These are phyloP conservation scores for Leptoxyphium fumago DNA, from an alignment of 2,329 filamentous ascomycete species.

Conservation along the genomic window DNA sequence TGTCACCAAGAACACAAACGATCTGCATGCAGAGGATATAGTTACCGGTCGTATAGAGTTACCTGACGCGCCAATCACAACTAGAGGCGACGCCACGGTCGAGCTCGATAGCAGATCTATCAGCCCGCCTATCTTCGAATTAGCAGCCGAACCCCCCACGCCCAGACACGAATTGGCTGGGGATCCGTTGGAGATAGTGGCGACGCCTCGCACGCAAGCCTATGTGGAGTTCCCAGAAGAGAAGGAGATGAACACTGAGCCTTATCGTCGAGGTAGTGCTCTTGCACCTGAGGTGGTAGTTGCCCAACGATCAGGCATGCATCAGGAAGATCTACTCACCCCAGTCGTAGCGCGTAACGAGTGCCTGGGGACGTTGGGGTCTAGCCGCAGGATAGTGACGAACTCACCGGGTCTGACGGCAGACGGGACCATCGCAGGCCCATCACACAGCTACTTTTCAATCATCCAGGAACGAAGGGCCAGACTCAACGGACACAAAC, in stretches of 20 bases:
- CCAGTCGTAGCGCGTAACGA: conserved; percentile 10
- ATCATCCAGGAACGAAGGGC: conserved; percentile 15
- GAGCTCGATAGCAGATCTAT: conserved; percentile 18
- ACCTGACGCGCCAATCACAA: conserved; percentile 12
- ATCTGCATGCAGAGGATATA: conserved; percentile 6
- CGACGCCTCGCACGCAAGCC: conserved; percentile 22
- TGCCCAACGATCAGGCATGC: conserved; percentile 6
- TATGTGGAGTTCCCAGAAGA: conserved; percentile 1
- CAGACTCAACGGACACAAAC: conserved; percentile 12
- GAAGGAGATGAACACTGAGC: conserved; percentile 5
- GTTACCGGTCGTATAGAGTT: conserved; percentile 15
- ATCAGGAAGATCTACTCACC: conserved; percentile 6
- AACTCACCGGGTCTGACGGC: not conserved
- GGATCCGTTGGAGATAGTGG: conserved; percentile 20
- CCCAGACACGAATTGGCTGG: conserved; percentile 23
- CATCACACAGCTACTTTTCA: conserved; percentile 14
- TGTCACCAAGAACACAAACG: conserved; percentile 31
- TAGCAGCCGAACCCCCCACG: conserved; percentile 11
- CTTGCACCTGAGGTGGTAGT: conserved; percentile 33
- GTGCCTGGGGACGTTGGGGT: conserved; percentile 2
- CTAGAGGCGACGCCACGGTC: conserved; percentile 5
- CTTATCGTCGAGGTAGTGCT: conserved; percentile 25
- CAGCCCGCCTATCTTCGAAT: conserved; percentile 9
- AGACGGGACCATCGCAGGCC: not conserved
- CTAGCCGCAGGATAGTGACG: not conserved